Evolutionary conservation across 2,329 filamentous ascomycete species (phyloP).

Genomic region (Emmonsia crescens): DNA sequence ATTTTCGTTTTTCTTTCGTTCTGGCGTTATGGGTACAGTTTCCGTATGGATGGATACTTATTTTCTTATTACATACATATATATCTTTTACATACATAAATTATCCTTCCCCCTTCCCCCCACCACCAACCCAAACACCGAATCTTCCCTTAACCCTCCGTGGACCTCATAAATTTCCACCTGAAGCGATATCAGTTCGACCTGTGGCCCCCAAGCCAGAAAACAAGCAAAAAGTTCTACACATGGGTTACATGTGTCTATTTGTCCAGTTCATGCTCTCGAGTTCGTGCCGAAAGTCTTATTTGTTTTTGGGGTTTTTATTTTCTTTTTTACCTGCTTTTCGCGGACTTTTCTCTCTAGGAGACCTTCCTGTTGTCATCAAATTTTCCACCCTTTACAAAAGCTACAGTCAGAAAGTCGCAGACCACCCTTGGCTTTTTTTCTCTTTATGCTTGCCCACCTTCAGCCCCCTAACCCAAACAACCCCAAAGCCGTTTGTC

Average conservation of each 20-base stretch:
- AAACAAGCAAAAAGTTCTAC: background rate
- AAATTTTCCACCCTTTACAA: background rate
- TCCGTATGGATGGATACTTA: too few relatives aligned
- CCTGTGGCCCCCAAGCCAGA: background rate
- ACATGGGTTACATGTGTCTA: background rate
- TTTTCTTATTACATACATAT: background rate
- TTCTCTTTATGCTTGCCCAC: too few relatives aligned
- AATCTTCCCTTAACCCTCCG: background rate
- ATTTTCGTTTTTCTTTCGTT: background rate
- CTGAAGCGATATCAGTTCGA: background rate
- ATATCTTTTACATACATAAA: background rate
- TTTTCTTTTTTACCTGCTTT: background rate
- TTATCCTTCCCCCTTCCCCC: background rate
- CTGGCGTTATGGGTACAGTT: background rate
- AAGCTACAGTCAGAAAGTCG: background rate
- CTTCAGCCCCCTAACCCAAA: too few relatives aligned
- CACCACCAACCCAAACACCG: background rate
- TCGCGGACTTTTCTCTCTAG: background rate
- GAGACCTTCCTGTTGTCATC: background rate
- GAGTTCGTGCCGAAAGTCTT: background rate
- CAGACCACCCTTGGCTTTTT: background rate
- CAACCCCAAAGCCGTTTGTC: too few relatives aligned
- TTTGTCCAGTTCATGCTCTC: background rate
- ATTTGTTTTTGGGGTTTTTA: background rate
- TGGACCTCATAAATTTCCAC: background rate